Percentiles rank a stretch among this genome's conserved stretches.
phyloP scores from a whole-genome alignment of 1,139 yeast genomes.

The Spencermartinsiella ligniputridi region DNA sequence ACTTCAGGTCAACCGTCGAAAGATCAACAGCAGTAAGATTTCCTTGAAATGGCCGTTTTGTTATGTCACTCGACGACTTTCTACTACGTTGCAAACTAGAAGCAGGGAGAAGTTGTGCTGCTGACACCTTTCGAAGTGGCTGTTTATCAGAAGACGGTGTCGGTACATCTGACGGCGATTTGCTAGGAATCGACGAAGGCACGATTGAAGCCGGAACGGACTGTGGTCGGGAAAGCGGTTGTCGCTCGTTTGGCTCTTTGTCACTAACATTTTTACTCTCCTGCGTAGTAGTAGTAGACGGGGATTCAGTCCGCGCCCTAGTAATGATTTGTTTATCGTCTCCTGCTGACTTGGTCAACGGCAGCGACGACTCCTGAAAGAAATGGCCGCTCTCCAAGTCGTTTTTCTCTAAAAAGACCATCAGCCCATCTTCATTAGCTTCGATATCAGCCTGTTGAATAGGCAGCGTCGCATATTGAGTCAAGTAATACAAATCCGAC shows the following conservation, averaged over 20 bases:
- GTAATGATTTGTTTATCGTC: constrained; percentile 1
- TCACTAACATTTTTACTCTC: neutral
- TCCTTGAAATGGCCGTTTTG: neutral
- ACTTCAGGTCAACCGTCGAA: too few species aligned
- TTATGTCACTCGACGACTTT: neutral
- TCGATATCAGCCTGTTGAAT: constrained; percentile 35
- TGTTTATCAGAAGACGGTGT: neutral
- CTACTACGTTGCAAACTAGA: neutral
- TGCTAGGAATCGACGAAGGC: neutral
- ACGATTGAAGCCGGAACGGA: constrained; percentile 2
- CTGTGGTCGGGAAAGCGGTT: neutral
- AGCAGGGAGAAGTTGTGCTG: neutral
- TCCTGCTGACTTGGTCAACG: constrained; percentile 15
- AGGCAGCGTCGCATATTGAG: constrained; percentile 42
- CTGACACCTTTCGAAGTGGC: neutral
- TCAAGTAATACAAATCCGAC: constrained; percentile 52
- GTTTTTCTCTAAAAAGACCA: constrained; percentile 42
- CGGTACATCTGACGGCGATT: neutral
- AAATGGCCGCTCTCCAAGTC: constrained; percentile 37
- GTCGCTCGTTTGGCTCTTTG: neutral
- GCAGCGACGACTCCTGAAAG: constrained; percentile 31
- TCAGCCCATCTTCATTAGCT: constrained; percentile 38
- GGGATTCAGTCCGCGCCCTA: constrained; percentile 15
- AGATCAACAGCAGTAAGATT: constrained; percentile 7
- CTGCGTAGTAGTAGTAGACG: constrained; percentile 3